phyloP scores from a whole-genome alignment of 148 eudicot genomes.

The Rhododendron mucronatum region DNA sequence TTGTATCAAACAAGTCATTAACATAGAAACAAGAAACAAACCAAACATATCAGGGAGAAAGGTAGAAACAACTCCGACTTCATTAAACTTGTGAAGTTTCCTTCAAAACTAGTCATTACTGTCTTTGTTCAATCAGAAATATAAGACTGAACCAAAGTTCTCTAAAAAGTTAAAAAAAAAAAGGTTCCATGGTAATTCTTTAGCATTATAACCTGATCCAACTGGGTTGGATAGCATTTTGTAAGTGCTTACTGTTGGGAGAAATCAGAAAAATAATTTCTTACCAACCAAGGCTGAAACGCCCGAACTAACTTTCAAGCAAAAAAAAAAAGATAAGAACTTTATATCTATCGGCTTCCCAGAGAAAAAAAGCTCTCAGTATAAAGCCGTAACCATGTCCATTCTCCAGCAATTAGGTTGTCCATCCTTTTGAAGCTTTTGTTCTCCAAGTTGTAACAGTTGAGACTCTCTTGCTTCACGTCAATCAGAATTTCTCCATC shows the following conservation, averaged over 20 bases:
- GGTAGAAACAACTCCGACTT: background rate
- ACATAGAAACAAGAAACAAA: background rate
- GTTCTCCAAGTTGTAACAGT: slow-evolving; percentile 15
- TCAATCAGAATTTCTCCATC: slow-evolving; percentile 16
- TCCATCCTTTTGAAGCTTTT: slow-evolving; percentile 14
- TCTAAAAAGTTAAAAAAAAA: background rate
- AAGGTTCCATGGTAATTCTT: background rate
- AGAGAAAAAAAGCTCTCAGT: slow-evolving; percentile 22
- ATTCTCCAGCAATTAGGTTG: slow-evolving; percentile 7
- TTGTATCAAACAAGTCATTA: background rate
- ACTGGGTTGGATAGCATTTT: background rate
- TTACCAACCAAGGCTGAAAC: background rate
- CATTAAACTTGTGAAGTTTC: background rate
- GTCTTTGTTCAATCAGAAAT: slow-evolving; percentile 6
- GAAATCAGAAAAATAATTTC: background rate
- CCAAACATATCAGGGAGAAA: background rate
- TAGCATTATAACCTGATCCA: background rate
- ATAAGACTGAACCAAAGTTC: slow-evolving; percentile 9
- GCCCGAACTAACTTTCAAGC: background rate
- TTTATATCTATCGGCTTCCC: background rate
- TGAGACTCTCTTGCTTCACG: background rate
- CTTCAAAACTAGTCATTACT: background rate
- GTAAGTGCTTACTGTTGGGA: background rate
- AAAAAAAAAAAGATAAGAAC: background rate
- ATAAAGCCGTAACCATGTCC: slow-evolving; percentile 18